Evolutionary conservation across 225 moss, liverwort and hornwort genomes (phyloP), one percentile per base, ranked within the genome.

Genomic region (Bryoerythrophyllum caledonicum): DNA sequence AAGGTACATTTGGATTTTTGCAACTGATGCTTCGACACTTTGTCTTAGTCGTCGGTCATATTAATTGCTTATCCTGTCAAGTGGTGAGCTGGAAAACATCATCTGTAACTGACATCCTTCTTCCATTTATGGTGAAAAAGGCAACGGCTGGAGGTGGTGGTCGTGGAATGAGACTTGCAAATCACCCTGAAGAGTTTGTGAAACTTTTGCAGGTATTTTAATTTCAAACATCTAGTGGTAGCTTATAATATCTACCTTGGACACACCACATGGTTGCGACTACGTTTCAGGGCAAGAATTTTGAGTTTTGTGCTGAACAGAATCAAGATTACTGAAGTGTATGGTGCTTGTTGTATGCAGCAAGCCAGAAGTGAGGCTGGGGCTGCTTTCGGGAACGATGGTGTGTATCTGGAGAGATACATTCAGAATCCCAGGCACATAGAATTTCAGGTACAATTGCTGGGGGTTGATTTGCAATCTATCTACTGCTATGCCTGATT

Each of bases 61-160:
- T n/a, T n/a, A n/a, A n/a, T n/a, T n/a, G n/a, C n/a, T n/a, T n/a
- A n/a, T n/a, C n/a, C n/a, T n/a, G n/a, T n/a, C n/a, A n/a, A n/a
- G n/a, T n/a, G n/a, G n/a, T n/a, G n/a, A n/a, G n/a, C n/a, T n/a
- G n/a, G n/a, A n/a, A n/a, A n/a, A n/a, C n/a, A n/a, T n/a, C n/a
- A n/a, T n/a, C n/a, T 16, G 10, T 54, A 1, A 43, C 8, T 59
- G 13, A 32, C 38, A 1, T 51, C 30, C 7, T 49, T 58, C 38
- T 62, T 52, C 25, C 16, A 11, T 30, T 21, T 65, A 27, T 57
- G 52, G 30, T 68, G 63, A 66, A 61, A 57, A 60, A 99, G 94
- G 97, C 97, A 68, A 99, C 97, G 32, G 97, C 97, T 63, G 97
- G 97, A 78, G 97, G 97, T 79, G 97, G 97, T 63, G 97, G 97